A percentile compares a stretch with the other conserved stretches of the same genome.
Conservation (phyloP, 2,329 filamentous ascomycete species). For the Verticillium zaregamsianum region DNA sequence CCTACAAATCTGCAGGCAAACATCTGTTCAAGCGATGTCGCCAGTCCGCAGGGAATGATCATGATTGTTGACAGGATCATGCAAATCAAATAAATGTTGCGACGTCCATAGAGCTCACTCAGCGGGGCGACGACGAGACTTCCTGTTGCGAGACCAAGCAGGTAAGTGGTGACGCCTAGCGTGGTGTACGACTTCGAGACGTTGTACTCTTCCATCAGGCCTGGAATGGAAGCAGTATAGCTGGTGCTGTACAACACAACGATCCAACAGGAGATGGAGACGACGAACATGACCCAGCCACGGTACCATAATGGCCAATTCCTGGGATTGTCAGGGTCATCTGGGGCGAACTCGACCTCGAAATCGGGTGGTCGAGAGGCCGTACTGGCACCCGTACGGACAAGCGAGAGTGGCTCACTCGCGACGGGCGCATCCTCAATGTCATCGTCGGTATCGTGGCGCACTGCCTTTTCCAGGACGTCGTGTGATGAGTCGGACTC, state of each 20-base stretch:
- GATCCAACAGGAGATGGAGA: conserved; percentile 43
- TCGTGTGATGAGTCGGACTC: conserved; percentile 16
- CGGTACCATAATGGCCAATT: conserved; percentile 58
- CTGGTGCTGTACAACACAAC: conserved; percentile 72
- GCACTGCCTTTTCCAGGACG: conserved; percentile 32
- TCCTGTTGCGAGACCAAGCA: conserved; percentile 69
- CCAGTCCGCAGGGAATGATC: conserved; percentile 67
- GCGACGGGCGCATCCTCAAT: conserved; percentile 11
- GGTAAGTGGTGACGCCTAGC: conserved; percentile 73
- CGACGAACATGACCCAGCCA: conserved; percentile 36
- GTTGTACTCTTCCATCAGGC: conserved; percentile 64
- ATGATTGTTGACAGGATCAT: conserved; percentile 62
- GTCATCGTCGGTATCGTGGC: conserved; percentile 33
- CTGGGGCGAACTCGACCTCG: conserved; percentile 67
- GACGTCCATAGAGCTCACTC: conserved; percentile 65
- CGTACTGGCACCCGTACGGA: conserved; percentile 31
- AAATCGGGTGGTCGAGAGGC: conserved; percentile 52
- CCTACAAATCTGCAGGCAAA: conserved; percentile 73
- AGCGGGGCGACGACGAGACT: conserved; percentile 71
- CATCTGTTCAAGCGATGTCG: conserved; percentile 62
- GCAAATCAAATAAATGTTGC: conserved; percentile 65
- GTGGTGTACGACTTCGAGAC: conserved; percentile 59
- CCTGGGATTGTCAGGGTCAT: conserved; percentile 60
- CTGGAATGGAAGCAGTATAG: conserved; percentile 69
- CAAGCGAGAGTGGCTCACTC: conserved; percentile 33